Conservation (phyloP, 805 yeast species). For the Lipomyces lipofer region DNA sequence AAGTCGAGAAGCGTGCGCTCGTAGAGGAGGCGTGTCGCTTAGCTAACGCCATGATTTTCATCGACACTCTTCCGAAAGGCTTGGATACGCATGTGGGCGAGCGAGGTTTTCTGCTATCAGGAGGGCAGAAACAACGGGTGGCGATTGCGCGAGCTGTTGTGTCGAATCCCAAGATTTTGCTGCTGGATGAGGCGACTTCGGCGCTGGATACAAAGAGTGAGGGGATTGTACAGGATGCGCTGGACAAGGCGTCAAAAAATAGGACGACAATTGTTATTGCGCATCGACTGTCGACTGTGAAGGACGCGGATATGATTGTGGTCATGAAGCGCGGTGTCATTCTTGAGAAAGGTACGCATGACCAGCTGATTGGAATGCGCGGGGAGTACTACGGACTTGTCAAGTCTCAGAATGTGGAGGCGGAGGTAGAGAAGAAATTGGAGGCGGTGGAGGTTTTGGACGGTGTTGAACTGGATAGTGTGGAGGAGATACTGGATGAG, state of each 20-base stretch:
- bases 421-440: constrained; percentile 13
- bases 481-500: constrained; percentile 23
- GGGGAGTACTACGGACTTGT: constrained; percentile 37
- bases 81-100: constrained; percentile 54
- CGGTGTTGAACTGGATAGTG: constrained; percentile 6
- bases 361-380: constrained; percentile 32
- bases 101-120: constrained; percentile 59
- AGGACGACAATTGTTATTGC: constrained; percentile 54
- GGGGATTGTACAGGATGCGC: constrained; percentile 57
- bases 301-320: constrained; percentile 50
- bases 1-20: constrained; percentile 43
- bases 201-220: constrained; percentile 64
- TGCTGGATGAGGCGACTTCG: constrained; percentile 67
- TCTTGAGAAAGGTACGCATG: constrained; percentile 44
- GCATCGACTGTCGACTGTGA: constrained; percentile 52
- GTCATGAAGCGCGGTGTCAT: constrained; percentile 49
- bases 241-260: constrained; percentile 38
- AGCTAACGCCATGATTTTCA: constrained; percentile 55
- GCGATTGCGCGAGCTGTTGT: constrained; percentile 63
- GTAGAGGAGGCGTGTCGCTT: constrained; percentile 48
- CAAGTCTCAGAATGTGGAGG: constrained; percentile 35
- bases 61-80: constrained; percentile 52
- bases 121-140: constrained; percentile 68
- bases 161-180: constrained; percentile 53
- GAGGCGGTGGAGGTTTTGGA: constrained; percentile 13